phyloP scores from a whole-genome alignment of 129 eudicot genomes.

The Flaveria bidentis region DNA sequence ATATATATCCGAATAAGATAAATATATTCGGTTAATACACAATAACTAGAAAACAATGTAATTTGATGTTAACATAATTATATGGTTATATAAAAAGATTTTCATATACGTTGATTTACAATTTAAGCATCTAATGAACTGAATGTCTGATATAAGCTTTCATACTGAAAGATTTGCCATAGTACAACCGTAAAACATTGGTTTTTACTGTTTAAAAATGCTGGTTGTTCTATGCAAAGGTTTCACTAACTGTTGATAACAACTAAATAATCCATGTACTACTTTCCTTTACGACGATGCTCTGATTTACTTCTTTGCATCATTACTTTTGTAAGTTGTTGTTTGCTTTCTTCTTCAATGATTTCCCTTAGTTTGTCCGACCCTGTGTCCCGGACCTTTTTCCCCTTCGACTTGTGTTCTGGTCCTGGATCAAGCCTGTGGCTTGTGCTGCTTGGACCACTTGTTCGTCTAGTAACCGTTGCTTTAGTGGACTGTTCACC shows the following conservation, averaged over 20 bases:
- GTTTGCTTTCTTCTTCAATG: slow-evolving; percentile 36
- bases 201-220: background rate
- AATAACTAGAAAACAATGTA: background rate
- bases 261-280: slow-evolving; percentile 6
- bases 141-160: slow-evolving; percentile 2
- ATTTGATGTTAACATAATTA: background rate
- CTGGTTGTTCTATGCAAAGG: slow-evolving; percentile 2
- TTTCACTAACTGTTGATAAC: slow-evolving; percentile 7
- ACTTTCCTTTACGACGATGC: slow-evolving; percentile 37
- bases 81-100: slow-evolving; percentile 7
- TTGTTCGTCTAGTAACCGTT: slow-evolving; percentile 29
- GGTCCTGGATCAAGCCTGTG: slow-evolving; percentile 33
- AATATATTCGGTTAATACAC: background rate
- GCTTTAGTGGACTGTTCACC: slow-evolving; percentile 23
- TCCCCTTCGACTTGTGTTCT: slow-evolving; percentile 34
- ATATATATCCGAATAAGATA: too few relatives aligned
- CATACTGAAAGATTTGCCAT: slow-evolving; percentile 16
- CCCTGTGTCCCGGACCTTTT: slow-evolving; percentile 24
- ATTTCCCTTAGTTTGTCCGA: slow-evolving; percentile 35
- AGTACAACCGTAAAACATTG: background rate
- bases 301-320: slow-evolving; percentile 42
- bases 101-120: background rate
- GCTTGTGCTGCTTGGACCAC: slow-evolving; percentile 35
- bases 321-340: slow-evolving; percentile 27
- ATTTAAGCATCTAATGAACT: slow-evolving; percentile 12